phyloP scores from a whole-genome alignment of 1,139 yeast genomes.

The Blastobotrys buckinghamii region DNA sequence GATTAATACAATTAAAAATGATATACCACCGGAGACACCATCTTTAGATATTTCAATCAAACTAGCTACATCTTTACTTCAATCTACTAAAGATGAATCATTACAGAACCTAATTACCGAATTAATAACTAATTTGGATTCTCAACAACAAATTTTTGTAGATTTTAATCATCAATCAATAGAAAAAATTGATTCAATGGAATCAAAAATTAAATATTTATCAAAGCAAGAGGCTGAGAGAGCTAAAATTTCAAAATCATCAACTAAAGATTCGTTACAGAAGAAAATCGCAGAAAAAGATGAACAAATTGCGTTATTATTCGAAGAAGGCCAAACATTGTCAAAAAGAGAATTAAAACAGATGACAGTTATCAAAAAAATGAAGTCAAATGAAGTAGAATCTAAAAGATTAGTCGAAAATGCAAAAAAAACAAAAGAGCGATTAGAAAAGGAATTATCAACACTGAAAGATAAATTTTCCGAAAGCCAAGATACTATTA shows the following conservation, averaged over 20 bases:
- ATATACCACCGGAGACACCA: slow-evolving; percentile 13
- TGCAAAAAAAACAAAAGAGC: slow-evolving; percentile 19
- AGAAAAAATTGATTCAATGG: slow-evolving; percentile 23
- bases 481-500: slow-evolving; percentile 17
- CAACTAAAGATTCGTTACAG: slow-evolving; percentile 20
- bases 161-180: slow-evolving; percentile 13
- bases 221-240: slow-evolving; percentile 27
- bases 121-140: slow-evolving; percentile 17
- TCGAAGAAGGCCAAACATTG: slow-evolving; percentile 74
- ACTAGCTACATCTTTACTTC: too few relatives aligned
- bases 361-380: slow-evolving; percentile 58
- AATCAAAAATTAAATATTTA: slow-evolving; percentile 25
- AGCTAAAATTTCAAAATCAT: slow-evolving; percentile 18
- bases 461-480: slow-evolving; percentile 16
- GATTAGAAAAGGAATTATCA: slow-evolving; percentile 20
- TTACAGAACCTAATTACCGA: too few relatives aligned
- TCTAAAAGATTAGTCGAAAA: slow-evolving; percentile 22
- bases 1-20: neutral
- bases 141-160: slow-evolving; percentile 13
- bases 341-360: slow-evolving; percentile 69
- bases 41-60: slow-evolving; percentile 11
- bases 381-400: slow-evolving; percentile 46
- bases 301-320: slow-evolving; percentile 48
- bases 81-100: too few relatives aligned
- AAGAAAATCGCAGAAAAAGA: slow-evolving; percentile 44